Evolutionary conservation across 257 asterid genomes (phyloP).

Genomic region (Scutellaria barbata): DNA sequence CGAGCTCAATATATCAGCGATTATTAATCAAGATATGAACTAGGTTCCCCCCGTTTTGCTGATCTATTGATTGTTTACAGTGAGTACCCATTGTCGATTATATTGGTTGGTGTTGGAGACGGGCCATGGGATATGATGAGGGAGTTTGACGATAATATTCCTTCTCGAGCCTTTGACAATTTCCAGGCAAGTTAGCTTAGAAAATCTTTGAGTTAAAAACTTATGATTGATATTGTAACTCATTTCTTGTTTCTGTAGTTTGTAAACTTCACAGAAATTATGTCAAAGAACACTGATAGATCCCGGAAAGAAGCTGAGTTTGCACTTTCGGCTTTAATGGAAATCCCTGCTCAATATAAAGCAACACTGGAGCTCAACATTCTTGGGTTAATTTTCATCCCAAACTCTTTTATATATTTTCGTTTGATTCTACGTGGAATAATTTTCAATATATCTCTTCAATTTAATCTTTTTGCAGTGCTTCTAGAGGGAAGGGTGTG

Average conservation of each 20-base stretch:
- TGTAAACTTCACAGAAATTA: constrained; percentile 89
- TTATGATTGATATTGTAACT: constrained; percentile 9
- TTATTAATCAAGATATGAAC: constrained; percentile 12
- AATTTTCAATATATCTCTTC: not conserved
- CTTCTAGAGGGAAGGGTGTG: constrained; percentile 64
- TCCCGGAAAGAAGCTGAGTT: constrained; percentile 93
- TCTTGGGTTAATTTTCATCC: constrained; percentile 62
- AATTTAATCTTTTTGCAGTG: constrained; percentile 51
- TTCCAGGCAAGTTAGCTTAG: constrained; percentile 66
- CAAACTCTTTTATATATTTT: not conserved
- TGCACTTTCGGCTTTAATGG: constrained; percentile 95
- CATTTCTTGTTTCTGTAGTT: constrained; percentile 56
- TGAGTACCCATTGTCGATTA: constrained; percentile 78
- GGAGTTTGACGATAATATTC: constrained; percentile 92
- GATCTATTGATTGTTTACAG: constrained; percentile 45
- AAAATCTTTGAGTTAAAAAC: constrained; percentile 16
- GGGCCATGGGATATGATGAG: constrained; percentile 99
- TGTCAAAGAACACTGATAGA: constrained; percentile 68
- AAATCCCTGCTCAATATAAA: constrained; percentile 91
- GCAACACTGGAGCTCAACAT: constrained; percentile 90
- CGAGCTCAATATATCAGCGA: not conserved
- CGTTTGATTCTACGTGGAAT: not conserved
- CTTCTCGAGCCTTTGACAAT: constrained; percentile 90
- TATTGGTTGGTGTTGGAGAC: constrained; percentile 92
- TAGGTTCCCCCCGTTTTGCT: not conserved